These are phyloP conservation scores for Trametes elegans DNA, from an alignment of 768 basidiomycete genomes.

Conservation along the genomic window DNA sequence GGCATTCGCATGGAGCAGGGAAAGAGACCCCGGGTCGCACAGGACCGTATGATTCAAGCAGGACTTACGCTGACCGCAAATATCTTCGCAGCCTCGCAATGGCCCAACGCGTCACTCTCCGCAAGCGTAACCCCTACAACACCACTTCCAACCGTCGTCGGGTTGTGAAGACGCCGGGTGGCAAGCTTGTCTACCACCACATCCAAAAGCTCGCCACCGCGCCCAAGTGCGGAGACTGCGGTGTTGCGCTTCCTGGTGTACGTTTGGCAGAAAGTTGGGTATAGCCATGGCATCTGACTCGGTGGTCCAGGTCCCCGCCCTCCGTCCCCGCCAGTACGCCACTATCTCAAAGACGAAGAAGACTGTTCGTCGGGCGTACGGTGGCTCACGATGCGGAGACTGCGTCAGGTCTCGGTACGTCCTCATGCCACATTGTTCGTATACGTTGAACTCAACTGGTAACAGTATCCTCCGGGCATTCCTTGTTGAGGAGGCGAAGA, in stretches of 20 bases:
- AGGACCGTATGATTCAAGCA: background rate
- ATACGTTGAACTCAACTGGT: background rate
- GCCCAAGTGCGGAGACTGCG: conserved; percentile 99
- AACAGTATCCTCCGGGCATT: conserved; percentile 94
- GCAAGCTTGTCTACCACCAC: conserved; percentile 97
- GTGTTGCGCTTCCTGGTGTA: conserved; percentile 90
- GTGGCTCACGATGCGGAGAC: conserved; percentile 93
- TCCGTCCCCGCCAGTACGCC: conserved; percentile 94
- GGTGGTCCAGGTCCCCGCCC: conserved; percentile 73
- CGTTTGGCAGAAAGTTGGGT: conserved; percentile 32
- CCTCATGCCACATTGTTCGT: no score
- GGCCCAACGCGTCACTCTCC: conserved; percentile 99
- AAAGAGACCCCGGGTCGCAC: background rate
- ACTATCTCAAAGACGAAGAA: conserved; percentile 97
- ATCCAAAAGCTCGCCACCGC: conserved; percentile 89
- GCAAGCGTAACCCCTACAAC: conserved; percentile 98
- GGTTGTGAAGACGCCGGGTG: conserved; percentile 97
- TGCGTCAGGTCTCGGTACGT: conserved; percentile 93
- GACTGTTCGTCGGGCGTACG: conserved; percentile 94
- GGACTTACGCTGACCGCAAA: conserved; percentile 20
- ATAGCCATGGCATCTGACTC: background rate
- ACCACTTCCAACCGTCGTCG: conserved; percentile 95
- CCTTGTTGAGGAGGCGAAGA: conserved; percentile 99
- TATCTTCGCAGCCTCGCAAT: conserved; percentile 42
- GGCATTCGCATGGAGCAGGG: background rate